Conservation (phyloP, 2,329 filamentous ascomycete species). For the Cordyceps farinosa region DNA sequence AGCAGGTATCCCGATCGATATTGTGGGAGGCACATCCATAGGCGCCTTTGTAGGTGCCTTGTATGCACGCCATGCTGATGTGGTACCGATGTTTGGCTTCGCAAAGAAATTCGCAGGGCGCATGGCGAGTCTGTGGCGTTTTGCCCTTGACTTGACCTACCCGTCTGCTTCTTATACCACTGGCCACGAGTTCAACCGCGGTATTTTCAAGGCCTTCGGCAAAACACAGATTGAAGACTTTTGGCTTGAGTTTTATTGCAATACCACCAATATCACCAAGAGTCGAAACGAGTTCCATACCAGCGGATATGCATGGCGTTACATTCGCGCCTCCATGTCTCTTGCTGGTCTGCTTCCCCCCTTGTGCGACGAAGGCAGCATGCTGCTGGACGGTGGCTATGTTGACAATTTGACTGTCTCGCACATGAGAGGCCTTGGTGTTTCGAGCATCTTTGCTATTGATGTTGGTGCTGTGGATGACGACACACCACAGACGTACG, state of each 20-base stretch:
- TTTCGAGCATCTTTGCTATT: slow-evolving; percentile 90
- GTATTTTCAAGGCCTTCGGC: slow-evolving; percentile 97
- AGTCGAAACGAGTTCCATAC: slow-evolving; percentile 90
- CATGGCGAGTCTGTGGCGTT: slow-evolving; percentile 99
- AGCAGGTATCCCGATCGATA: slow-evolving; percentile 91
- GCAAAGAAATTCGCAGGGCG: slow-evolving; percentile 96
- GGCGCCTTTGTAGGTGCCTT: slow-evolving; percentile 92
- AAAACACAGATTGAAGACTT: slow-evolving; percentile 98
- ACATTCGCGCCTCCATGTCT: slow-evolving; percentile 95
- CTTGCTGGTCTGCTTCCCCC: slow-evolving; percentile 89
- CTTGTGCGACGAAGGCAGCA: slow-evolving; percentile 92
- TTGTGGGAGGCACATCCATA: slow-evolving; percentile 93
- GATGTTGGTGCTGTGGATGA: slow-evolving; percentile 94
- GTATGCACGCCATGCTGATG: slow-evolving; percentile 92
- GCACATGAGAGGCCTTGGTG: slow-evolving; percentile 93
- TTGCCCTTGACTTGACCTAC: slow-evolving; percentile 92
- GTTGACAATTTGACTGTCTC: slow-evolving; percentile 95
- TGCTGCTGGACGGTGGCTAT: slow-evolving; percentile 95
- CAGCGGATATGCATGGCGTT: slow-evolving; percentile 95
- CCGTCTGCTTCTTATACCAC: slow-evolving; percentile 96
- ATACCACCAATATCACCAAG: slow-evolving; percentile 98
- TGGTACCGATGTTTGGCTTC: slow-evolving; percentile 93
- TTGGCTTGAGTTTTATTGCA: slow-evolving; percentile 98
- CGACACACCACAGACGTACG: slow-evolving; percentile 85
- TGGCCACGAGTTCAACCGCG: slow-evolving; percentile 96